Evolutionary conservation across 2,329 filamentous ascomycete species (phyloP).

Genomic region (Xylariaceae sp.): DNA sequence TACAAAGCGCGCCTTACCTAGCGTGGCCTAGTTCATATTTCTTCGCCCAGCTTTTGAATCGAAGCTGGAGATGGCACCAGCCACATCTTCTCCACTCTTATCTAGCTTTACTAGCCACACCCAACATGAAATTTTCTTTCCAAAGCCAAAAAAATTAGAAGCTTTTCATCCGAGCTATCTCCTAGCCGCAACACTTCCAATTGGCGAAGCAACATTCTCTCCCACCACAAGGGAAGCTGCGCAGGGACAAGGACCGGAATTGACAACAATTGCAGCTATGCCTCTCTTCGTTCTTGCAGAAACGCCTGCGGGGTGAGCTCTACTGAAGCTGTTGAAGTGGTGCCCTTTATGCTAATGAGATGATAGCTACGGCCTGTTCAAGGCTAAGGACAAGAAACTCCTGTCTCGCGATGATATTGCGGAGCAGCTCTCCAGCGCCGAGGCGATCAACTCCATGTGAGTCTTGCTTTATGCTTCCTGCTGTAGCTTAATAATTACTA

Average conservation of each 20-base stretch:
- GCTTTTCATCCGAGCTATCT: slow-evolving; percentile 28
- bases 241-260: slow-evolving; percentile 30
- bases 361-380: slow-evolving; percentile 92
- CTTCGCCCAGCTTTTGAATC: too few relatives aligned
- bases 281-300: slow-evolving; percentile 92
- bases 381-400: slow-evolving; percentile 98
- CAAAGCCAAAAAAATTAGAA: slow-evolving; percentile 22
- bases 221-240: slow-evolving; percentile 37
- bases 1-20: too few relatives aligned
- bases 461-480: slow-evolving; percentile 45
- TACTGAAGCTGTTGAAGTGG: slow-evolving; percentile 9
- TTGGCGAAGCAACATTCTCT: slow-evolving; percentile 18
- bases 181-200: slow-evolving; percentile 21
- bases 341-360: slow-evolving; percentile 32
- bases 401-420: slow-evolving; percentile 84
- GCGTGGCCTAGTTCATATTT: too few relatives aligned
- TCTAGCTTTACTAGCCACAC: slow-evolving; percentile 29
- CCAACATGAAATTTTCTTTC: slow-evolving; percentile 33
- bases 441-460: slow-evolving; percentile 86
- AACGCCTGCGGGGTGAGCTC: slow-evolving; percentile 78
- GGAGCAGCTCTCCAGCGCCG: slow-evolving; percentile 76
- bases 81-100: slow-evolving; percentile 28
- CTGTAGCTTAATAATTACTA: slow-evolving; percentile 12
- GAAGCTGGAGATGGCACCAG: slow-evolving; percentile 17
- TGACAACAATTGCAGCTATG: slow-evolving; percentile 60